Base-by-base conservation (phyloP, 371 early-diverging fungal species). In the Lichtheimia ramosa region DNA sequence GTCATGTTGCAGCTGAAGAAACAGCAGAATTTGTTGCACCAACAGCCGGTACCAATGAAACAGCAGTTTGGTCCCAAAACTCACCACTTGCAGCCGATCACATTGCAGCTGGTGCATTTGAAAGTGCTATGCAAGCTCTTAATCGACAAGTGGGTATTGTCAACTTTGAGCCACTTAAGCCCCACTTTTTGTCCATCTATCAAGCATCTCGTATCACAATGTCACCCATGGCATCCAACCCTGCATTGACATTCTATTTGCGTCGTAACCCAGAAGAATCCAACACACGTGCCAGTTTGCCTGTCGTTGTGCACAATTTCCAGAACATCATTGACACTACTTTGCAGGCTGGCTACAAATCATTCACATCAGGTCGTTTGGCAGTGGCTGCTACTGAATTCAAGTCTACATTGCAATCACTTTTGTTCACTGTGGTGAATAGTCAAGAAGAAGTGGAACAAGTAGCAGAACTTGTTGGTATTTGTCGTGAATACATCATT, bases 21-120 rank as follows among this genome's bases (percentile, higher is more conserved):
- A 74, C 84, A 2, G 84, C 83, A 10, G 87, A 77, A 24, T 83
- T 86, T 65, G 82, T 84, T 20, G 77, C 88, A n/a, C 92, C 90
- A 3, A 74, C 83, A 51, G 83, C 85, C 7, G 97, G 96, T 3
- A 79, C 86, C 2, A 80, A 71, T 61, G 86, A 90, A 64, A 77
- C 71, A 4, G 86, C 87, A 3, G 49, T 81, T 7, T 96, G 95
- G 95, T 75, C 82, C 28, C 91, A 91, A 62, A 92, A 90, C 76
- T 94, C 94, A 3, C 79, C 78, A 20, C 71, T 92, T 49, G 92
- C 96, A 10, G 91, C 85, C 0, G 94, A 95, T 72, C 96, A 96
- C 70, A 86, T 96, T 62, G 94, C 94, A 0, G 95, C 96, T 5
- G 98, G 98, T 49, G 82, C 90, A 5, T 96, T 95, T 71, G 96